These are phyloP conservation scores for Cryptosporidium xiaoi DNA, from an alignment of 169 alveolate species.

Conservation along the genomic window DNA sequence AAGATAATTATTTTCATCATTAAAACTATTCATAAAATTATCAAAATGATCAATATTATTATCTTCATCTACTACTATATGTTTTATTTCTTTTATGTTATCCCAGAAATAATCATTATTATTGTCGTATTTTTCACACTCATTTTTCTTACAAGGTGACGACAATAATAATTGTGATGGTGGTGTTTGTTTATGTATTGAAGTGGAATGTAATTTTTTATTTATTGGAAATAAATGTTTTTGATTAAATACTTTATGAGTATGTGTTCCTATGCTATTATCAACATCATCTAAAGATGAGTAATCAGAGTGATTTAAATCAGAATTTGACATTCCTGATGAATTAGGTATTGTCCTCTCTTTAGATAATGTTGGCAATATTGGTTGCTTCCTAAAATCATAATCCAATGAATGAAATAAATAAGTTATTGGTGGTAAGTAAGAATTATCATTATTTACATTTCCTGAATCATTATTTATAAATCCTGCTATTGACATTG, in stretches of 20 bases:
- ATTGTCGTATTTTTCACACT: not conserved
- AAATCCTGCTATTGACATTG: slow-evolving; percentile 74
- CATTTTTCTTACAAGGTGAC: not conserved
- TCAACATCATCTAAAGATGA: not conserved
- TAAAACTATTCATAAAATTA: not conserved
- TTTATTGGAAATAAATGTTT: not conserved
- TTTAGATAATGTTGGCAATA: slow-evolving; percentile 34
- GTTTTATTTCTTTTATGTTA: not conserved
- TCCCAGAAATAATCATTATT: not conserved
- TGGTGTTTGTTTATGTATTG: slow-evolving; percentile 28
- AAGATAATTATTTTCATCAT: not conserved
- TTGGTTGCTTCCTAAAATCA: slow-evolving; percentile 73
- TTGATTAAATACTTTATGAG: no score
- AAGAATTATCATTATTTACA: not conserved
- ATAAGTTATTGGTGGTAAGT: slow-evolving; percentile 66
- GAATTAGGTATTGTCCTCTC: not conserved
- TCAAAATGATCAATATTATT: not conserved
- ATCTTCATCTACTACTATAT: not conserved
- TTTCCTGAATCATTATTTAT: slow-evolving; percentile 20
- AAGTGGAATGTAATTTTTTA: slow-evolving; percentile 1
- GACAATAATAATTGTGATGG: slow-evolving; percentile 10
- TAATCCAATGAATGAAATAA: slow-evolving; percentile 70
- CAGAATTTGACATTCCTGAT: slow-evolving; percentile 9
- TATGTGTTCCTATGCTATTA: not conserved
- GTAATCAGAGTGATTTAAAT: not conserved